These are phyloP conservation scores for Primulina tabacum DNA, from an alignment of 257 asterid genomes.

Conservation along the genomic window DNA sequence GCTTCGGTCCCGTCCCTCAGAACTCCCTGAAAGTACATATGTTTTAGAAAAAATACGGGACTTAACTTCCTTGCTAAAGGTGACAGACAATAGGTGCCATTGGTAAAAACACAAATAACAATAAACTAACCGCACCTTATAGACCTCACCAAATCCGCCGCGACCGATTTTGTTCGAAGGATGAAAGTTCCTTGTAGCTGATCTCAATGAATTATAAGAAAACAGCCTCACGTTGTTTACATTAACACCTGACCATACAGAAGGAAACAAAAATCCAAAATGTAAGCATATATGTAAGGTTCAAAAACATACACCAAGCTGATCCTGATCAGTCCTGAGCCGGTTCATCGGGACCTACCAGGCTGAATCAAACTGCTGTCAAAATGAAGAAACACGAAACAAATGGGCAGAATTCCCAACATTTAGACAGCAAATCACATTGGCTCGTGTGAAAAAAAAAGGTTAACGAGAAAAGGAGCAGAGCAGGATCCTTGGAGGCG, in stretches of 20 bases:
- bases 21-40: constrained; percentile 51
- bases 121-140: constrained; percentile 56
- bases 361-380: not conserved
- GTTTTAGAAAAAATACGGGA: not conserved
- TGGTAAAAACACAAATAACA: not conserved
- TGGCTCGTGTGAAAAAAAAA: too few relatives aligned
- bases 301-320: too few relatives aligned
- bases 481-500: not conserved
- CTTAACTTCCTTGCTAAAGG: not conserved
- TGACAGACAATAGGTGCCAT: not conserved
- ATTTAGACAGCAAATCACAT: too few relatives aligned
- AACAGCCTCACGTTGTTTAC: constrained; percentile 57
- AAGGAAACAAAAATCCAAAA: not conserved
- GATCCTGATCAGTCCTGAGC: too few relatives aligned
- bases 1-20: constrained; percentile 69
- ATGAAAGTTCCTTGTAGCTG: constrained; percentile 67
- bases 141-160: constrained; percentile 83
- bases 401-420: too few relatives aligned
- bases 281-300: not conserved
- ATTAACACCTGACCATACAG: constrained; percentile 38
- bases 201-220: constrained; percentile 52
- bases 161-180: constrained; percentile 69
- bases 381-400: not conserved
- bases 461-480: not conserved
- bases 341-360: too few relatives aligned